Conservation (phyloP, 495 filamentous ascomycete genomes). For the Xylaria palmicola region DNA sequence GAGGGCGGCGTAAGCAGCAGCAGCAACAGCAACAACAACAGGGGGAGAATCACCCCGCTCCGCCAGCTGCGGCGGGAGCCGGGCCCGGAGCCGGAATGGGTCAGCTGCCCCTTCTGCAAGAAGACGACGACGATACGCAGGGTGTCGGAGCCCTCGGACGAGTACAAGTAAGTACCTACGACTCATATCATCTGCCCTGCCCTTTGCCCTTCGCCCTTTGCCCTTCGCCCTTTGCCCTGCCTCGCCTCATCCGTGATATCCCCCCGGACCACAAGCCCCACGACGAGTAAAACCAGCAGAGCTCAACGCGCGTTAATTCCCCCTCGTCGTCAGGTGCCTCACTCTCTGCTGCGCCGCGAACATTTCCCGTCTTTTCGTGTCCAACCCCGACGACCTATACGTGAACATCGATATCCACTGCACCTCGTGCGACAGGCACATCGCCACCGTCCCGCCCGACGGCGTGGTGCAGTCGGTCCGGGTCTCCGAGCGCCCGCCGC, state of each 20-base stretch:
- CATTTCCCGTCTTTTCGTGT: neutral
- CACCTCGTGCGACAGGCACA: constrained; percentile 1
- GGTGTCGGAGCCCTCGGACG: neutral
- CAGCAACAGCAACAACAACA: too few relatives aligned
- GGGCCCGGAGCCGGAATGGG: neutral
- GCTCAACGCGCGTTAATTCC: too few relatives aligned
- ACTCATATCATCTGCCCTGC: too few relatives aligned
- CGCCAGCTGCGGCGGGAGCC: neutral
- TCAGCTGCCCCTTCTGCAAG: neutral
- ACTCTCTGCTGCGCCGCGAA: neutral
- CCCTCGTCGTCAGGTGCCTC: neutral
- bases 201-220: neutral
- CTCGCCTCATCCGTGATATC: too few relatives aligned
- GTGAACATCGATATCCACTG: constrained; percentile 9
- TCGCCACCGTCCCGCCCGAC: neutral
- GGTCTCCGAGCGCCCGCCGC: neutral
- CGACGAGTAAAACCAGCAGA: too few relatives aligned
- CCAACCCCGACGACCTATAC: neutral
- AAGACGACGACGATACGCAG: constrained; percentile 1
- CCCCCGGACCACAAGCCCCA: too few relatives aligned
- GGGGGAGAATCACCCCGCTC: neutral
- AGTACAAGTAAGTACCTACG: constrained; percentile 2
- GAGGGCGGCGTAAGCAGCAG: neutral
- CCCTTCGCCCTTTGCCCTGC: neutral
- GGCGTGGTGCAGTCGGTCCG: neutral